Base-by-base conservation (phyloP, 352 stramenopile species). In the Globisporangium rhizosaccharum region DNA sequence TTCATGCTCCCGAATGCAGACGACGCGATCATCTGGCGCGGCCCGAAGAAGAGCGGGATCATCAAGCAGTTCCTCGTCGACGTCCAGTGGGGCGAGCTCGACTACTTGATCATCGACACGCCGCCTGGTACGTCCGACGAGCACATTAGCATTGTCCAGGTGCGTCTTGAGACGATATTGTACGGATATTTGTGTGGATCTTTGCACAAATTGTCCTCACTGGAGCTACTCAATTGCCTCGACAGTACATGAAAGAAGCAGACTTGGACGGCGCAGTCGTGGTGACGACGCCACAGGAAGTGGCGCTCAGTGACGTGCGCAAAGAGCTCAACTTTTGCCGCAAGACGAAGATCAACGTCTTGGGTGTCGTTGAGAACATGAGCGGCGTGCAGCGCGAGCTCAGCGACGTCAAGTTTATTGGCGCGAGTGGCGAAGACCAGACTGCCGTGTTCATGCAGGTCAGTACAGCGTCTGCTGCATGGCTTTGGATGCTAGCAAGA, bases 1-100 rank as follows among this genome's bases (percentile, higher is more conserved):
- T 99, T 99, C 72, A 97, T 99, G 77, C 76, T 99, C 18, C 94
- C 95, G 37, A 92, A 99, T 62, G 81, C 84, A 1, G 97, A 99
- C 72, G 95, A 98, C 59, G 98, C 98, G 28, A 98, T 99, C 53
- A 99, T 99, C 59, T 99, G 98, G 98, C 82, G 98, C 57, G 98
- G 97, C 20, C 97, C 98, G 12, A 94, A 98, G 74, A 99, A 99
- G 79, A 99, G 99, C 78, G 97, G 94, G 42, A 90, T 99, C 42
- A 99, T 99, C 79, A 98, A 99, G 81, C 97, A 99, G 79, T 99
- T 99, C 74, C 84, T 99, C 39, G 99, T 97, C 17, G 94, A 99
- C 64, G 98, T 99, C 15, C 94, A 99, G 78, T 99, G 98, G 98
- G 97, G 97, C 18, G 80, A 97, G 39, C 88, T 99, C 46, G 98